These are phyloP conservation scores for Suillus brevipes DNA, from an alignment of 768 basidiomycete species.

Conservation along the genomic window DNA sequence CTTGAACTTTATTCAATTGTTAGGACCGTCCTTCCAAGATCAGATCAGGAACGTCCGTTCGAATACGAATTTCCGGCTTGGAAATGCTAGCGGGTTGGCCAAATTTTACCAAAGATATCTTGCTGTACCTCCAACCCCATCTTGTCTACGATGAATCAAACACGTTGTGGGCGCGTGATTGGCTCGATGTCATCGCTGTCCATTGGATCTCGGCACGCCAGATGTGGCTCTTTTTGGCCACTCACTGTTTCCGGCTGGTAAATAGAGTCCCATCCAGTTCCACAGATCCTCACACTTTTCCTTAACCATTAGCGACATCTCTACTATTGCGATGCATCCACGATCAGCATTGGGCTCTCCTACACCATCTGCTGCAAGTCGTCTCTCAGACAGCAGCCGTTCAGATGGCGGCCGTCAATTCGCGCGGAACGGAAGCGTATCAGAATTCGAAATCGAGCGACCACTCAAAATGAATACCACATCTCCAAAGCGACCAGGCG, in stretches of 20 bases:
- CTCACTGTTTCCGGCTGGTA: constrained; percentile 29
- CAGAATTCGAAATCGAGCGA: constrained; percentile 71
- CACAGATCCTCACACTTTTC: constrained; percentile 14
- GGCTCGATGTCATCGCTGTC: constrained; percentile 31
- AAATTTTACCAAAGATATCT: constrained; percentile 33
- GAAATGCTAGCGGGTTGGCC: constrained; percentile 3
- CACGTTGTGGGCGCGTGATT: constrained; percentile 36
- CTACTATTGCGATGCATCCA: constrained; percentile 27
- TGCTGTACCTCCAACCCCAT: constrained; percentile 10
- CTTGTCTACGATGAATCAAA: constrained; percentile 17
- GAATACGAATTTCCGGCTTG: not conserved
- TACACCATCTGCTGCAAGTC: constrained; percentile 35
- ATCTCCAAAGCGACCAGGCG: constrained; percentile 32
- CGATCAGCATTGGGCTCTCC: constrained; percentile 33
- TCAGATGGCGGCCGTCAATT: constrained; percentile 35
- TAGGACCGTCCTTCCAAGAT: constrained; percentile 4
- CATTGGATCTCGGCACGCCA: constrained; percentile 29
- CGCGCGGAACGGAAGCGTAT: constrained; percentile 41
- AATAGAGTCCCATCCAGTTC: constrained; percentile 24
- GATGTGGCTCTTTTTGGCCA: constrained; percentile 35
- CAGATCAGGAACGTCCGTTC: constrained; percentile 3
- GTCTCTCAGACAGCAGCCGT: constrained; percentile 40
- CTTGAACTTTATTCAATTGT: not conserved
- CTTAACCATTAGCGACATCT: constrained; percentile 7
- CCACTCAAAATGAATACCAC: constrained; percentile 35